Percentiles rank a stretch among this genome's conserved stretches.
Conservation (phyloP, 331 rosid genomes). For the Ulmus americana region DNA sequence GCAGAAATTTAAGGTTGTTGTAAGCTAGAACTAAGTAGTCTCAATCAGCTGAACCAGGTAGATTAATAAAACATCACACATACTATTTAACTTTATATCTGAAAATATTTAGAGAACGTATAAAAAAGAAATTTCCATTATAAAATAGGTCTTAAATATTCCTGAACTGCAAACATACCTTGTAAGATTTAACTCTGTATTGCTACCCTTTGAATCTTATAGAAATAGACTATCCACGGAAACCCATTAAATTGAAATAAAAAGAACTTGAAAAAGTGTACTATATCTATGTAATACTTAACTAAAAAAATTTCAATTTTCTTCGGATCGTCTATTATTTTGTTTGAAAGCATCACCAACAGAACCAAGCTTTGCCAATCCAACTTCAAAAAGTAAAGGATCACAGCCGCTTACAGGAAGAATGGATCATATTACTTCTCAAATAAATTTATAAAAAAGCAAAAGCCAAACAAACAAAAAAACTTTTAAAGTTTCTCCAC, state of each 20-base stretch:
- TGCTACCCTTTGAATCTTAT: neutral
- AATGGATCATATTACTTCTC: neutral
- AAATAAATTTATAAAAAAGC: neutral
- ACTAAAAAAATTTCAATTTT: too few species aligned
- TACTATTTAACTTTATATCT: neutral
- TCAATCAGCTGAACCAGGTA: conserved; percentile 3
- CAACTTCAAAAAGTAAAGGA: neutral
- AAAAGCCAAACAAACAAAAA: neutral
- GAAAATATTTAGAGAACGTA: neutral
- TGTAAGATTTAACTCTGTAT: neutral
- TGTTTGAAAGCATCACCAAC: neutral
- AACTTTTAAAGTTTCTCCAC: neutral
- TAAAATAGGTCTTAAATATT: neutral
- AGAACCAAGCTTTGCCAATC: neutral
- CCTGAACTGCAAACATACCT: neutral
- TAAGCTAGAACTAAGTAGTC: conserved; percentile 5
- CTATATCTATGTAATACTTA: neutral
- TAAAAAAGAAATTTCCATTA: neutral
- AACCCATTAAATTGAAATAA: neutral
- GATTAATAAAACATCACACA: neutral
- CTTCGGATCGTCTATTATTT: too few species aligned
- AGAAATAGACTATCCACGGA: neutral
- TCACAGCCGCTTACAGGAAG: neutral
- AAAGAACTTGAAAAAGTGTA: neutral
- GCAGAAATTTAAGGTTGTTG: conserved; percentile 15